Evolutionary conservation across 2,329 filamentous ascomycete species (phyloP), one percentile per base, ranked within the genome.

Genomic region (Sclerotinia nivalis): DNA sequence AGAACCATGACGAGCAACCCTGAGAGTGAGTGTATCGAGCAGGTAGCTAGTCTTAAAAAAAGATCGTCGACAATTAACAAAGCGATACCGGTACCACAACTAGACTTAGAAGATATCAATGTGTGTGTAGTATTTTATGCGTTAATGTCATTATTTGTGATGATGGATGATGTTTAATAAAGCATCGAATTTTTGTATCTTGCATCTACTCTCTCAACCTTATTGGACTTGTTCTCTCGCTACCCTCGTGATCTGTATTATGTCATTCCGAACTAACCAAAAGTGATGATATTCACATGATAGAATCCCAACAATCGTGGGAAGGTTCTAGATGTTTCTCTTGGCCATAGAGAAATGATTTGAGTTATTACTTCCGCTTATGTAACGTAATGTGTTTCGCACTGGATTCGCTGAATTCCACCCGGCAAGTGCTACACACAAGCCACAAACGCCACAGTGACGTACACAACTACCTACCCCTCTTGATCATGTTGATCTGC

Each of bases 1-100:
- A 76, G 71, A 25, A 71, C 71, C 74, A 76, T 76, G 22, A 31
- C 20, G 40, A 61, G 40, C 25, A 47, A 61, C 2, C 4, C 13
- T 61, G 25, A n/a, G 20, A 28, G 31, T 31, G 58, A 20, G 25
- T 12, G 20, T 10, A n/a, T 50, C 2, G 8, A 12, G 22, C 13
- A 22, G 45, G 45, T 49, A 49, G 6, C 18, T 22, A 49, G 47
- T 43, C 40, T n/a, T 56, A 13, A n/a, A 7, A n/a, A 31, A 43
- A 13, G 1, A 18, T 47, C 25, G 18, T 60, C 20, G 40, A 47
- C 2, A 18, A 25, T 43, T 25, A 20, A 18, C 13, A 22, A 15
- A 40, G 9, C 28, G 37, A 37, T 10, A 20, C 1, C 28, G 37
- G n/a, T 10, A 20, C 1, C 13, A 12, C 15, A 15, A 59, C 13